phyloP scores from a whole-genome alignment of 805 yeast species.

The Kluyveromyces aestuarii region DNA sequence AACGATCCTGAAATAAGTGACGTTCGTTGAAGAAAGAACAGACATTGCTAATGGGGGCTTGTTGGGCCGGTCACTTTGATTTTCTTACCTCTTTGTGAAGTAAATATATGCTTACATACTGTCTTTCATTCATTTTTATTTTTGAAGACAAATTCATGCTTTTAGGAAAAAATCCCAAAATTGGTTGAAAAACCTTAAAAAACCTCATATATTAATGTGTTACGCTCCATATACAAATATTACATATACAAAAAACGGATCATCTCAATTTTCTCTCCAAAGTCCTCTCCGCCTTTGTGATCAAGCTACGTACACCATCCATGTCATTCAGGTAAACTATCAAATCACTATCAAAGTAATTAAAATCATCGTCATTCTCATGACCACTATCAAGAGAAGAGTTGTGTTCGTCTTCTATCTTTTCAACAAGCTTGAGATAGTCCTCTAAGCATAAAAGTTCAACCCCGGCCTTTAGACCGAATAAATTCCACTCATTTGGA shows the following conservation, averaged over 20 bases:
- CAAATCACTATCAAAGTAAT: slow-evolving; percentile 9
- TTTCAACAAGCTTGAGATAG: slow-evolving; percentile 6
- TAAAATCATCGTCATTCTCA: slow-evolving; percentile 5
- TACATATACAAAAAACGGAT: background rate
- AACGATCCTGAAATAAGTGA: slow-evolving; percentile 39
- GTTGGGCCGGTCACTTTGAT: background rate
- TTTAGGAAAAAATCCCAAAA: too few relatives aligned
- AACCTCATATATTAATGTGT: too few relatives aligned
- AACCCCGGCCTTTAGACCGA: slow-evolving; percentile 12
- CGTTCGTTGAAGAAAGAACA: slow-evolving; percentile 40
- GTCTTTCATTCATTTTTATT: too few relatives aligned
- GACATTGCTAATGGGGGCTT: slow-evolving; percentile 30
- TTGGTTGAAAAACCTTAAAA: too few relatives aligned
- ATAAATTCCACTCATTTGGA: slow-evolving; percentile 8
- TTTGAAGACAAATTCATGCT: too few relatives aligned
- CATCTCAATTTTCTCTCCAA: slow-evolving; percentile 8
- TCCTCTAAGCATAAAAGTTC: slow-evolving; percentile 17
- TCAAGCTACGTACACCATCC: slow-evolving; percentile 8
- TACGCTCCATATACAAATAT: too few relatives aligned
- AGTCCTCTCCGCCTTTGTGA: slow-evolving; percentile 15
- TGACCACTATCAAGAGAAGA: slow-evolving; percentile 3
- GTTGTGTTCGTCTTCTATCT: slow-evolving; percentile 8
- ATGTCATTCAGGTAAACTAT: slow-evolving; percentile 12
- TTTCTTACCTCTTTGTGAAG: too few relatives aligned
- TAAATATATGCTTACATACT: too few relatives aligned